A percentile compares a stretch with the other conserved stretches of the same genome.
Evolutionary conservation across 441 rosid species (phyloP).

Genomic region (Pelargonium fulgidum): DNA sequence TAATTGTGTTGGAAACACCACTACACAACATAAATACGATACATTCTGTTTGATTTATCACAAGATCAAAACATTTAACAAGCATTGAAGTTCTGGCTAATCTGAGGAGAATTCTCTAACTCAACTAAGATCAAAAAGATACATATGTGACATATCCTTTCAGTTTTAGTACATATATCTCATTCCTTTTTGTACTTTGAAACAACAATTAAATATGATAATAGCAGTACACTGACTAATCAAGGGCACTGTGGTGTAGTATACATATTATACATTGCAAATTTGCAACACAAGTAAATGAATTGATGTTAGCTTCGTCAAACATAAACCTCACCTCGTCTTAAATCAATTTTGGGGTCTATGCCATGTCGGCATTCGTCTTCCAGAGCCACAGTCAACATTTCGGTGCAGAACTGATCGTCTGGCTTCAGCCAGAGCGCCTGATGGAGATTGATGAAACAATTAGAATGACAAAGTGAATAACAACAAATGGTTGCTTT

Average conservation of each 20-base stretch:
- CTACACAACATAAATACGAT: too few species aligned
- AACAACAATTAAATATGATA: too few species aligned
- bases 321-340: constrained; percentile 18
- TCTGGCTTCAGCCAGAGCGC: constrained; percentile 80
- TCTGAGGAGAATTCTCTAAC: too few species aligned
- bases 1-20: too few species aligned
- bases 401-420: constrained; percentile 78
- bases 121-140: too few species aligned
- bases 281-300: constrained; percentile 6
- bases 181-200: too few species aligned
- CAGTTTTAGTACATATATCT: too few species aligned
- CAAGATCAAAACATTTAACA: too few species aligned
- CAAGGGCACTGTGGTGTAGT: constrained; percentile 10
- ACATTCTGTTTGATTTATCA: too few species aligned
- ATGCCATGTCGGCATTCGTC: constrained; percentile 62
- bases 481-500: neutral
- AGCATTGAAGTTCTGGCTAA: too few species aligned
- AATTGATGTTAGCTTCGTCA: constrained; percentile 2
- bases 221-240: neutral
- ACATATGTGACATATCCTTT: too few species aligned
- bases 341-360: constrained; percentile 47
- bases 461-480: constrained; percentile 5
- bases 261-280: constrained; percentile 23
- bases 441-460: constrained; percentile 29
- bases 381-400: constrained; percentile 66